phyloP scores from a whole-genome alignment of 495 filamentous ascomycete species.

The Aspergillus incahuasiensis region DNA sequence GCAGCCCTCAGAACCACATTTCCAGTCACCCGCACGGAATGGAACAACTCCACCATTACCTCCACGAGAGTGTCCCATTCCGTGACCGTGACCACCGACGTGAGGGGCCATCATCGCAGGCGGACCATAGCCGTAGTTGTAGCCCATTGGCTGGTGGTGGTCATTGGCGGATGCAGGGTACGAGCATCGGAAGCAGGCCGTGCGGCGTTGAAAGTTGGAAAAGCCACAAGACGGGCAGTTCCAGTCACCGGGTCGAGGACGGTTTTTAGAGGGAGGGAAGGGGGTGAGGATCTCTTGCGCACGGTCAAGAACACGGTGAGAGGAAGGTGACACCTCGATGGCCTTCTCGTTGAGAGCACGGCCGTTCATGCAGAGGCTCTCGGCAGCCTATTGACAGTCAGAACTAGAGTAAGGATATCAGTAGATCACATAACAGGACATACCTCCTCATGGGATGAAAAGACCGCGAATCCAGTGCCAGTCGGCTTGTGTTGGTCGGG shows the following conservation, averaged over 20 bases:
- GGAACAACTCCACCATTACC: constrained; percentile 85
- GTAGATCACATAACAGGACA: constrained; percentile 29
- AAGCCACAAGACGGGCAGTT: constrained; percentile 88
- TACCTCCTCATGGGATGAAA: constrained; percentile 99
- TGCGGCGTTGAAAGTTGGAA: constrained; percentile 91
- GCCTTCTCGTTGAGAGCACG: constrained; percentile 97
- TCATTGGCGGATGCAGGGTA: constrained; percentile 89
- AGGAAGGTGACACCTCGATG: constrained; percentile 95
- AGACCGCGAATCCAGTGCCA: constrained; percentile 94
- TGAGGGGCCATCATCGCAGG: constrained; percentile 80
- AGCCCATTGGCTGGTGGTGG: constrained; percentile 69
- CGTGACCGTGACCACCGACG: constrained; percentile 73
- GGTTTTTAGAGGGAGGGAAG: constrained; percentile 97
- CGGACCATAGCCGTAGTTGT: constrained; percentile 70
- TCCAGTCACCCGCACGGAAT: constrained; percentile 98
- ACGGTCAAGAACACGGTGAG: constrained; percentile 90
- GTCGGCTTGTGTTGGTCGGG: constrained; percentile 99
- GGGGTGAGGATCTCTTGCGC: constrained; percentile 92
- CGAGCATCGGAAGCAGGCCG: constrained; percentile 97
- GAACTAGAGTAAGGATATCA: background rate
- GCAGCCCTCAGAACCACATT: constrained; percentile 96
- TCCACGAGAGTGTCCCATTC: constrained; percentile 64
- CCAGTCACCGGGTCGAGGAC: constrained; percentile 96
- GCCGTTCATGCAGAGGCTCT: constrained; percentile 98
- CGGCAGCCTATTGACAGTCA: constrained; percentile 63